Conservation (phyloP, 2,329 filamentous ascomycete genomes). For the Neonectria magnoliae region DNA sequence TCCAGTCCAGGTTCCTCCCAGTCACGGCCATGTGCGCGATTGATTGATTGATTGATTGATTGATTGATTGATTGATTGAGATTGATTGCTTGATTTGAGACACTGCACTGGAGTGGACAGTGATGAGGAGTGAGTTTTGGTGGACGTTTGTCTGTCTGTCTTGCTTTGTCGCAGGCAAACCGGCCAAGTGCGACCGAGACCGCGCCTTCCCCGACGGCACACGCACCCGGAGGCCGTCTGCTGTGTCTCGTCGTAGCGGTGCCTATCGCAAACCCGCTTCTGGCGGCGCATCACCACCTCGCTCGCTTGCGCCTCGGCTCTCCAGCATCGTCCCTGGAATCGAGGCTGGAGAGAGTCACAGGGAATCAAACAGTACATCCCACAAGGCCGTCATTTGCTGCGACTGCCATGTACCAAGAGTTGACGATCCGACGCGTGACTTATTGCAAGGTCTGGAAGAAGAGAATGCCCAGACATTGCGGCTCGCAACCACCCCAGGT, state of each 20-base stretch:
- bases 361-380: background rate
- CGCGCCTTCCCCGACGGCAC: conserved; percentile 29
- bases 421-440: background rate
- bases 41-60: background rate
- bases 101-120: background rate
- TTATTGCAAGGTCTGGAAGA: background rate
- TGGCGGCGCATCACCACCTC: conserved; percentile 5
- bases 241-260: conserved; percentile 11
- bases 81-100: background rate
- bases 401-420: conserved; percentile 11
- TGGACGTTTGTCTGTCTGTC: too few relatives aligned
- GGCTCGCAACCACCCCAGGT: conserved; percentile 39
- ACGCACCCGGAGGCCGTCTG: background rate
- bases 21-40: background rate
- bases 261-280: conserved; percentile 7
- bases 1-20: background rate
- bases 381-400: conserved; percentile 5
- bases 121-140: background rate
- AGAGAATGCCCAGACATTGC: conserved; percentile 27
- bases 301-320: background rate
- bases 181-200: conserved; percentile 19
- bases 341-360: conserved; percentile 26
- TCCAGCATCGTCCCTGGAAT: conserved; percentile 6
- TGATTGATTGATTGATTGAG: background rate
- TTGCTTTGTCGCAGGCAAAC: background rate